Evolutionary conservation across 495 filamentous ascomycete genomes (phyloP).

Genomic region (Chaetomidium leptoderma): DNA sequence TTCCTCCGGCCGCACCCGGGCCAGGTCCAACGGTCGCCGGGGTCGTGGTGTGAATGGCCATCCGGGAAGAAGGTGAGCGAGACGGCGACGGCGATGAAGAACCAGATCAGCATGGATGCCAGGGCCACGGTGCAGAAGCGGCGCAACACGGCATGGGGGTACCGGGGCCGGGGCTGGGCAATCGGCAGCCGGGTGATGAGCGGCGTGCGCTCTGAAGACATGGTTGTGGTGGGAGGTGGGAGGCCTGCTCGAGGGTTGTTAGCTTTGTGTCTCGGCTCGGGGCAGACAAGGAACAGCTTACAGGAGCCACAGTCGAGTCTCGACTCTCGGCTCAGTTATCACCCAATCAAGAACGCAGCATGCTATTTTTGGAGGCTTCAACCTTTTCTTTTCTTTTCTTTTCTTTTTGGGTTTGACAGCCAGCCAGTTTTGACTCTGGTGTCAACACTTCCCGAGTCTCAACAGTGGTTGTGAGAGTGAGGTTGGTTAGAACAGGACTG

Average conservation of each 20-base stretch:
- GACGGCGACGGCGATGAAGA: constrained; percentile 59
- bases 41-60: constrained; percentile 36
- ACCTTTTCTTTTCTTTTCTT: too few relatives aligned
- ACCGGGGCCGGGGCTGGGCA: constrained; percentile 53
- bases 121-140: constrained; percentile 68
- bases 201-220: constrained; percentile 58
- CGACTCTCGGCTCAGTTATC: neutral
- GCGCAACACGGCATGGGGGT: constrained; percentile 63
- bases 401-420: too few relatives aligned
- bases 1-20: constrained; percentile 35
- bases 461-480: too few relatives aligned
- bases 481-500: neutral
- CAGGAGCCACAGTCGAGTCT: too few relatives aligned
- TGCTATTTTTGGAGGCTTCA: too few relatives aligned
- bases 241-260: too few relatives aligned
- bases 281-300: too few relatives aligned
- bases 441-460: too few relatives aligned
- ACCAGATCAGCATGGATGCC: constrained; percentile 48
- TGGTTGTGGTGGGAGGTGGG: constrained; percentile 19
- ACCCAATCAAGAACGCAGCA: too few relatives aligned
- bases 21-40: constrained; percentile 39
- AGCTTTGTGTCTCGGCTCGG: too few relatives aligned
- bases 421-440: too few relatives aligned
- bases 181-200: constrained; percentile 56
- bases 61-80: constrained; percentile 43